phyloP scores from a whole-genome alignment of 495 filamentous ascomycete species.

The Penicillium dipodomyicola region DNA sequence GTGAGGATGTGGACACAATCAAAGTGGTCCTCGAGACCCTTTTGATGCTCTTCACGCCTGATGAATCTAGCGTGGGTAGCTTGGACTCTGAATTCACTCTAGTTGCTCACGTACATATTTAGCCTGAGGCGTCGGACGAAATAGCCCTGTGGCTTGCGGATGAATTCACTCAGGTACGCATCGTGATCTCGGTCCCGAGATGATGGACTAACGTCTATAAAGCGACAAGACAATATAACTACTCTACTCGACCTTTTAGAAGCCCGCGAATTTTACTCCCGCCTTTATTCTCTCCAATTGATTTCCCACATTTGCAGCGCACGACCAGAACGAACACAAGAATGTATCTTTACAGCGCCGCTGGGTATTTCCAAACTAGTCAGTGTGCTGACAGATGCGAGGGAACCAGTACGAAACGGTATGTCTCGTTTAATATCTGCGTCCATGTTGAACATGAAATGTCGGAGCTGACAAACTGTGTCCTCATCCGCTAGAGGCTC shows the following conservation, averaged over 20 bases:
- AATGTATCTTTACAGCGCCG: slow-evolving; percentile 85
- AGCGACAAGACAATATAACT: slow-evolving; percentile 95
- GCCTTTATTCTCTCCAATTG: slow-evolving; percentile 88
- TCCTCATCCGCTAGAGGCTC: slow-evolving; percentile 49
- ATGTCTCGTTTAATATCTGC: slow-evolving; percentile 26
- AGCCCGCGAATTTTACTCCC: slow-evolving; percentile 84
- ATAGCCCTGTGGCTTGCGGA: slow-evolving; percentile 96
- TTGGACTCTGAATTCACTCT: not conserved
- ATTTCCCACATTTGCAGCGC: slow-evolving; percentile 83
- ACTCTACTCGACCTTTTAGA: slow-evolving; percentile 86
- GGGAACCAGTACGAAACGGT: slow-evolving; percentile 89
- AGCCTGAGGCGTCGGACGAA: slow-evolving; percentile 95
- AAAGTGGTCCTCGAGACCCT: slow-evolving; percentile 93
- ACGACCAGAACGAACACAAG: slow-evolving; percentile 89
- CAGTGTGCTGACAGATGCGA: slow-evolving; percentile 73
- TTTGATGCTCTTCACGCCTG: slow-evolving; percentile 82
- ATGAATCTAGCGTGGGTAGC: slow-evolving; percentile 62
- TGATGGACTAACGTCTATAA: slow-evolving; percentile 43
- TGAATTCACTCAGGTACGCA: slow-evolving; percentile 86
- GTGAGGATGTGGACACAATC: slow-evolving; percentile 93
- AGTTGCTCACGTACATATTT: slow-evolving; percentile 29
- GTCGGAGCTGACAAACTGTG: slow-evolving; percentile 15
- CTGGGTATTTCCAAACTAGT: slow-evolving; percentile 87
- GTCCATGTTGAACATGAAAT: not conserved
- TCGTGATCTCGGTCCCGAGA: not conserved